Evolutionary conservation across 2,329 filamentous ascomycete genomes (phyloP).

Genomic region (Pseudocercospora crystallina): DNA sequence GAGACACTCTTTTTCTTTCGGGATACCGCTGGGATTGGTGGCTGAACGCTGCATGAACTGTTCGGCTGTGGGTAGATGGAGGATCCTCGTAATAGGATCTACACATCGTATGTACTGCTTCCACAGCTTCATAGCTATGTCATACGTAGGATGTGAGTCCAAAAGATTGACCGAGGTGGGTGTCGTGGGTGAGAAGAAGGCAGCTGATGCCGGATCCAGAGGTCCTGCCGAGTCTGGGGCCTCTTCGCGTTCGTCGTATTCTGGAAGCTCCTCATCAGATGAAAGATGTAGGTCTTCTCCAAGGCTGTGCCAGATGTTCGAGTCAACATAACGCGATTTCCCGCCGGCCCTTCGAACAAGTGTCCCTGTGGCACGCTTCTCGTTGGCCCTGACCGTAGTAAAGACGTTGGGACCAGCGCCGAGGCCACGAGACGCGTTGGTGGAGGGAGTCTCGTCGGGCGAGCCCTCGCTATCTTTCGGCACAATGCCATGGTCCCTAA

Average conservation of each 20-base stretch:
- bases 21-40: constrained; percentile 52
- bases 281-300: constrained; percentile 31
- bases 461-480: constrained; percentile 9
- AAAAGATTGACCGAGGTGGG: constrained; percentile 21
- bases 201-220: constrained; percentile 30
- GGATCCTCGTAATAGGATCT: constrained; percentile 68
- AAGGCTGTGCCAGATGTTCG: constrained; percentile 32
- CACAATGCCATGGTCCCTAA: constrained; percentile 39
- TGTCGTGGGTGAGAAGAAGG: constrained; percentile 20
- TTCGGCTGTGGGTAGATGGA: constrained; percentile 60
- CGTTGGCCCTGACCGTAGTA: not conserved
- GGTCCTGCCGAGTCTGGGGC: constrained; percentile 23
- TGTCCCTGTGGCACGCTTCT: not conserved
- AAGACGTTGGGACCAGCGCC: not conserved
- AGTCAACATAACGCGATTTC: constrained; percentile 47
- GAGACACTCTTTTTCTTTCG: constrained; percentile 58
- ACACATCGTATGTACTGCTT: constrained; percentile 70
- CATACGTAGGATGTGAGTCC: constrained; percentile 55
- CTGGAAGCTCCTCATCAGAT: constrained; percentile 29
- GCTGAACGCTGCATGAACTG: constrained; percentile 52
- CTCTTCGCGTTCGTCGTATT: constrained; percentile 19
- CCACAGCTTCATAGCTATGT: constrained; percentile 51
- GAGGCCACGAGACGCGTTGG: not conserved
- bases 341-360: constrained; percentile 26
- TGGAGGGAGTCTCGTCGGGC: not conserved